phyloP scores from a whole-genome alignment of 129 eudicot genomes.

The Artemisia argyi region DNA sequence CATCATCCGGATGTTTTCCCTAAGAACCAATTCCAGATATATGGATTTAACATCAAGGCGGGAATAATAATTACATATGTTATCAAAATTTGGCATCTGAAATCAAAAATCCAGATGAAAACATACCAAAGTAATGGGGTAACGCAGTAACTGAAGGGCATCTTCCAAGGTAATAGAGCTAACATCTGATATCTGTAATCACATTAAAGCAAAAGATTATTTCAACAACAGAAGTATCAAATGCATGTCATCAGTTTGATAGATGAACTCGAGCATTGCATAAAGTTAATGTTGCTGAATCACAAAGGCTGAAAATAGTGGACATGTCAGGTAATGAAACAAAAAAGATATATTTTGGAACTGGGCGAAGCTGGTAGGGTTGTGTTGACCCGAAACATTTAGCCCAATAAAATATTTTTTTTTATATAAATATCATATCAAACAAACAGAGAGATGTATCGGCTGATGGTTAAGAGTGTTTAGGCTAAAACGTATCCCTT shows the following conservation, averaged over 20 bases:
- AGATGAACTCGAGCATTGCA: neutral
- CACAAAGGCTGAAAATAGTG: no score
- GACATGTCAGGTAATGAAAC: no score
- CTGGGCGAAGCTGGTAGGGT: no score
- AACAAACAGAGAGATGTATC: no score
- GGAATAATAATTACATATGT: neutral
- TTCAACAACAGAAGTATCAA: neutral
- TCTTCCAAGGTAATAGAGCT: slow-evolving; percentile 67
- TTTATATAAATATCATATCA: no score
- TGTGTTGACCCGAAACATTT: no score
- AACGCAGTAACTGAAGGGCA: slow-evolving; percentile 78
- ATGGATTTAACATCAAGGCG: neutral
- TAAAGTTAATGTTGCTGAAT: neutral
- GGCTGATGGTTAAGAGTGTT: no score
- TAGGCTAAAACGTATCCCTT: no score
- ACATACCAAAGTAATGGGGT: slow-evolving; percentile 78
- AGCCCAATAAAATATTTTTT: no score
- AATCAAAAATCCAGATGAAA: neutral
- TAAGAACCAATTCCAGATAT: slow-evolving; percentile 18
- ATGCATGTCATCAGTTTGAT: neutral
- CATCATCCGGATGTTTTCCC: slow-evolving; percentile 92
- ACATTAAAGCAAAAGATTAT: neutral
- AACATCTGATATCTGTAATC: slow-evolving; percentile 56
- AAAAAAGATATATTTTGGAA: no score
- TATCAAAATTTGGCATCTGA: neutral